Conservation (phyloP, 2,329 filamentous ascomycete genomes). For the Dactylellina parvicollis region DNA sequence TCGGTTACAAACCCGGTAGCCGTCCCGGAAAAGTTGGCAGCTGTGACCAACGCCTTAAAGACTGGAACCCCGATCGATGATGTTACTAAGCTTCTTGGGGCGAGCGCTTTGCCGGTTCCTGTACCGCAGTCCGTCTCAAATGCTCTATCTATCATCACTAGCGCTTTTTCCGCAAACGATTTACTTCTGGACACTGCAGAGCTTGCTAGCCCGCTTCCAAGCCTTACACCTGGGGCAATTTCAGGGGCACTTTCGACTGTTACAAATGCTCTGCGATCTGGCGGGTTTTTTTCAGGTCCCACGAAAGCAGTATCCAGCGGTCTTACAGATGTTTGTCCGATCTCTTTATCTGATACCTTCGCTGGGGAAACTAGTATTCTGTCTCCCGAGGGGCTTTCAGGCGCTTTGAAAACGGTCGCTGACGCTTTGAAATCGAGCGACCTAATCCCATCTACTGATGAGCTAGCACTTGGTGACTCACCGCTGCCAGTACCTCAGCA, state of each 20-base stretch:
- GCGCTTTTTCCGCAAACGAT: constrained; percentile 21
- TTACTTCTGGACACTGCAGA: constrained; percentile 15
- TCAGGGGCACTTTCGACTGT: constrained; percentile 40
- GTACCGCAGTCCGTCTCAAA: constrained; percentile 22
- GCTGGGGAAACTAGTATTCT: background rate
- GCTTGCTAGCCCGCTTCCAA: background rate
- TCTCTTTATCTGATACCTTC: constrained; percentile 5
- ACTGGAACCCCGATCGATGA: constrained; percentile 29
- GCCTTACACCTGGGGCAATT: constrained; percentile 6
- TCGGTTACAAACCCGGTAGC: constrained; percentile 20
- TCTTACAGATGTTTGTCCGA: constrained; percentile 2
- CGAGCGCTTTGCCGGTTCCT: constrained; percentile 27
- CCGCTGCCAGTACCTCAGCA: constrained; percentile 14
- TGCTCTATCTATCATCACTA: constrained; percentile 27
- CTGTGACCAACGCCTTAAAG: constrained; percentile 32
- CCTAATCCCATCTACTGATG: constrained; percentile 16
- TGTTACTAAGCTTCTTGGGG: constrained; percentile 35
- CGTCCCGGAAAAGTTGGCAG: constrained; percentile 35
- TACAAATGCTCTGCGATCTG: constrained; percentile 36
- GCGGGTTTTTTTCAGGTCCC: constrained; percentile 19
- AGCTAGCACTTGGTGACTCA: background rate
- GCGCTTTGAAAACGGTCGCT: constrained; percentile 21
- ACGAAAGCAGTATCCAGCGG: background rate
- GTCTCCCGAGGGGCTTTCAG: constrained; percentile 18
- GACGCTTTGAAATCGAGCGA: constrained; percentile 31